phyloP scores from a whole-genome alignment of 1,284 basidiomycete species.

The Schizopora paradoxa region DNA sequence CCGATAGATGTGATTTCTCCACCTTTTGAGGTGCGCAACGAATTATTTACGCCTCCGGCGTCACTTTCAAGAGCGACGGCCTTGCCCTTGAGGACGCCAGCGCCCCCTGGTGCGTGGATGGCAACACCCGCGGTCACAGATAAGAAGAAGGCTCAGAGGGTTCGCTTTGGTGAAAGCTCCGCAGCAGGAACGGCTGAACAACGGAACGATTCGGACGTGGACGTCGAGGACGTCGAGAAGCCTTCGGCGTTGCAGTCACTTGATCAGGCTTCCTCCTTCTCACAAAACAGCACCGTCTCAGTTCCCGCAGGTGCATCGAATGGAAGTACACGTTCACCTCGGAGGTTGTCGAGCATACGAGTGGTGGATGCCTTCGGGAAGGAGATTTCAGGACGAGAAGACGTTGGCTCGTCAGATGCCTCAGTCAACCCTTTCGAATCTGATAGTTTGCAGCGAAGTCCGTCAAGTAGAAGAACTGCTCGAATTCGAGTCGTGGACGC shows the following conservation, averaged over 20 bases:
- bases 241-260: no score
- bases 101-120: constrained; percentile 66
- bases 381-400: constrained; percentile 13
- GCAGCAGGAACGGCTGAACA: constrained; percentile 11
- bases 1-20: not conserved
- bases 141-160: constrained; percentile 42
- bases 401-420: no score
- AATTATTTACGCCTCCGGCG: constrained; percentile 20
- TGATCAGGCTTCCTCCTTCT: no score
- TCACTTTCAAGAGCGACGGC: constrained; percentile 27
- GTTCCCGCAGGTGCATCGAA: not conserved
- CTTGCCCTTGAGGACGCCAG: constrained; percentile 52
- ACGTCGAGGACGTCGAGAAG: no score
- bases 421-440: constrained; percentile 21
- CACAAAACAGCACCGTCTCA: constrained; percentile 1
- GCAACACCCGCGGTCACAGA: constrained; percentile 49
- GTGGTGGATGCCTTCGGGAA: constrained; percentile 54
- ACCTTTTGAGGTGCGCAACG: constrained; percentile 29
- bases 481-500: constrained; percentile 59
- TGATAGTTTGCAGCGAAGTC: constrained; percentile 2
- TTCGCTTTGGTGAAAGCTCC: constrained; percentile 57
- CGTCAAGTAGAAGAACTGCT: constrained; percentile 9
- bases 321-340: constrained; percentile 26
- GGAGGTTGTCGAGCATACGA: constrained; percentile 45
- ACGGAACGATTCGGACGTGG: constrained; percentile 1